Conservation (phyloP, 768 basidiomycete genomes). For the Mycena galericulata region DNA sequence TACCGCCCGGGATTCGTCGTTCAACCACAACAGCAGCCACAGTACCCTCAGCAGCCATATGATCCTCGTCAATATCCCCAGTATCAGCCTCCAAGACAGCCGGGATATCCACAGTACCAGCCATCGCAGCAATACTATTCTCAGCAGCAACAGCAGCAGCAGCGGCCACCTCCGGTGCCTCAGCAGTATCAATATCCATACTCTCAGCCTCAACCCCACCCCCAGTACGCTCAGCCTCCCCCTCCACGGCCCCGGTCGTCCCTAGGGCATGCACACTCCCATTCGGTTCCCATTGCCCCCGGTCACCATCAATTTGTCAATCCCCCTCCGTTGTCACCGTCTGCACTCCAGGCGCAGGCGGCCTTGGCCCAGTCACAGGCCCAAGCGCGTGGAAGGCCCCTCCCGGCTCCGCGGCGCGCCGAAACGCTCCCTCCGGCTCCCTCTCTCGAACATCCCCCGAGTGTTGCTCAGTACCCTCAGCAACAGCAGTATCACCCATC, state of each 20-base stretch:
- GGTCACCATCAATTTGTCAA: slow-evolving; percentile 22
- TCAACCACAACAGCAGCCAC: slow-evolving; percentile 26
- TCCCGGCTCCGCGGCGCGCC: slow-evolving; percentile 30
- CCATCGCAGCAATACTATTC: slow-evolving; percentile 20
- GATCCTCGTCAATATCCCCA: slow-evolving; percentile 27
- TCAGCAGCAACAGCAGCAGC: slow-evolving; percentile 3
- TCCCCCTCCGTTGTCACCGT: slow-evolving; percentile 31
- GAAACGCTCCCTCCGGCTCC: slow-evolving; percentile 25
- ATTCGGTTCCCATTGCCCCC: slow-evolving; percentile 23
- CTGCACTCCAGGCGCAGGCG: slow-evolving; percentile 32
- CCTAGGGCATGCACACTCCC: slow-evolving; percentile 27
- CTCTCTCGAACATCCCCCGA: neutral
- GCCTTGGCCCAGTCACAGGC: slow-evolving; percentile 16
- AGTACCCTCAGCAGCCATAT: slow-evolving; percentile 24
- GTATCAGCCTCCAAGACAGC: too few species aligned
- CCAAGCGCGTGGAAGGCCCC: slow-evolving; percentile 22
- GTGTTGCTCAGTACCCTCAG: slow-evolving; percentile 9
- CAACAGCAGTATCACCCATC: slow-evolving; percentile 24
- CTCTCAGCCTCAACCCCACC: slow-evolving; percentile 22
- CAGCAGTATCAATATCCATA: slow-evolving; percentile 12
- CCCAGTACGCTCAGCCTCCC: slow-evolving; percentile 28
- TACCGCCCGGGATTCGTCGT: slow-evolving; percentile 25
- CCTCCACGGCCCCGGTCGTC: slow-evolving; percentile 22
- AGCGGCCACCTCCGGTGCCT: neutral
- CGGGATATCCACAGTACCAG: slow-evolving; percentile 25